Base-by-base conservation (phyloP, 192 early-diverging fungal species). In the Coemansia sp. region DNA sequence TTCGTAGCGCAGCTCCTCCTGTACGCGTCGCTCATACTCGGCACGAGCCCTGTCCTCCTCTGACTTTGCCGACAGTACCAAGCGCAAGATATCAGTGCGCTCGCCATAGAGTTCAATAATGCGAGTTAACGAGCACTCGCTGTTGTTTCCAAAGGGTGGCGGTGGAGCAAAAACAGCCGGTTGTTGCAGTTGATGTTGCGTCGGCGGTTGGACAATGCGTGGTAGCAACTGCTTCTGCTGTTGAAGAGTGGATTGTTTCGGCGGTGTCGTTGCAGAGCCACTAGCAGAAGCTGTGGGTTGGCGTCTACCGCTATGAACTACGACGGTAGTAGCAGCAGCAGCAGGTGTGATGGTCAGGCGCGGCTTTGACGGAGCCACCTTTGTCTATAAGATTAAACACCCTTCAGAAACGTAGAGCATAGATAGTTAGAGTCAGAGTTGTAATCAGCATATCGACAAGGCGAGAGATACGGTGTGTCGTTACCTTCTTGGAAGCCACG, bases 1-100 rank as follows among this genome's bases (percentile, higher is more conserved):
- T 59, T 83, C 80, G 24, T 71, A 69, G 27, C 75, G 75, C 47
- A 77, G 72, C 62, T 83, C 80, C 67, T 83, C 80, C 65, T 77
- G 74, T 44, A 76, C 34, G 3, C 80, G 55, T 27, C 80, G 66
- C 66, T 83, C 80, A 58, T 78, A 69, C 58, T 83, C 80, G 18
- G 75, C 75, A 13, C 72, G 61, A 34, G 80, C 71, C 29, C 72
- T 61, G 64, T 83, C 80, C 53, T 83, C 63, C 45, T 83, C 80
- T 1, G 75, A 69, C 61, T 83, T 83, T 32, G 75, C 72, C 35
- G 75, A 41, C 62, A 83, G 62, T 32, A 83, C 80, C 56, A 78
- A 59, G 18, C 69, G 65, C 30, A 83, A 65, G 20, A 83, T 53
- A 69, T 83, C 80, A 1, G 71, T 71, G 39, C 49, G 71, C 64